phyloP scores from a whole-genome alignment of 1,284 basidiomycete species.

The Ganoderma meredithae region DNA sequence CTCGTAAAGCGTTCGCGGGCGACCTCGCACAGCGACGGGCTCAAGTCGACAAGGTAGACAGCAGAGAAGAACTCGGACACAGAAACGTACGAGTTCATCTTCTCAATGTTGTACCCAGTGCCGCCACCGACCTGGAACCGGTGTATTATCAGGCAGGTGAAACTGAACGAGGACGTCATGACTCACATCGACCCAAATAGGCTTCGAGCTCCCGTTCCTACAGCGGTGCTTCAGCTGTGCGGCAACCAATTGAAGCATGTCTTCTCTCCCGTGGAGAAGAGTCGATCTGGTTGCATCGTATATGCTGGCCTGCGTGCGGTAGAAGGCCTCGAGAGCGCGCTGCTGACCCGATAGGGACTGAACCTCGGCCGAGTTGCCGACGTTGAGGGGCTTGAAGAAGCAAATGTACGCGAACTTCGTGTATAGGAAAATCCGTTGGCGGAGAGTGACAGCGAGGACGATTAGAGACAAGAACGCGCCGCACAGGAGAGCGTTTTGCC shows the following conservation, averaged over 20 bases:
- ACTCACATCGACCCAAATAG: constrained; percentile 35
- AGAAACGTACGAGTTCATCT: constrained; percentile 32
- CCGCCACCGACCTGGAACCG: constrained; percentile 30
- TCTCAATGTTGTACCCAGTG: constrained; percentile 35
- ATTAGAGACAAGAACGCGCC: constrained; percentile 16
- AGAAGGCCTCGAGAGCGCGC: constrained; percentile 33
- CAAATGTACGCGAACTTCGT: constrained; percentile 34
- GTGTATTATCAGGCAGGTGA: not conserved
- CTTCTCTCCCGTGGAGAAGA: constrained; percentile 31
- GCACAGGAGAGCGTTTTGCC: constrained; percentile 13
- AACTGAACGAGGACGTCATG: not conserved
- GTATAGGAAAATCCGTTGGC: constrained; percentile 21
- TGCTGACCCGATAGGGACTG: constrained; percentile 30
- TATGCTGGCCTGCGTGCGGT: constrained; percentile 32
- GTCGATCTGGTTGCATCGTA: constrained; percentile 31
- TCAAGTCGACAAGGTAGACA: constrained; percentile 34
- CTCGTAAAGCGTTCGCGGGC: constrained; percentile 29
- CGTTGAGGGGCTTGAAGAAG: constrained; percentile 33
- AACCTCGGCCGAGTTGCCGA: constrained; percentile 23
- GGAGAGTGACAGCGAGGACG: constrained; percentile 13
- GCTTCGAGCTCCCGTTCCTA: constrained; percentile 16
- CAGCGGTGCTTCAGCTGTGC: constrained; percentile 31
- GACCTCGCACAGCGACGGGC: constrained; percentile 32
- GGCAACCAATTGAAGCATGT: constrained; percentile 34
- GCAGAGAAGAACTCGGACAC: constrained; percentile 32